Conservation (phyloP, 192 early-diverging fungal species). For the Linnemannia exigua region DNA sequence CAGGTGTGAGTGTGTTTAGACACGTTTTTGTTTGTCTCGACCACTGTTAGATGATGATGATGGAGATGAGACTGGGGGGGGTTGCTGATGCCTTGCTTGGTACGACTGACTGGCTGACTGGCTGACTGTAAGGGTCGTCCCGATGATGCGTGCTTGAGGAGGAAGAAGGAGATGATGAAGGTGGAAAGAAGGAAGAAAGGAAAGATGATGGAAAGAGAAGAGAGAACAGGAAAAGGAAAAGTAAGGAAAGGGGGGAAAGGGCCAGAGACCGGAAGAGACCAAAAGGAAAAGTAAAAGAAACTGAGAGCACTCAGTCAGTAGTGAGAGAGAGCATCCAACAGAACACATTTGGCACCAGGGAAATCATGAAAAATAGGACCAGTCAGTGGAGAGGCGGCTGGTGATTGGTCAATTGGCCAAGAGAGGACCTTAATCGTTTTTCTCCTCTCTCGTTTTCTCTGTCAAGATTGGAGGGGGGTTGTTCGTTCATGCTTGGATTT, state of each 20-base stretch:
- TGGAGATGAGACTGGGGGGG: too few species aligned
- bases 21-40: neutral
- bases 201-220: constrained; percentile 8
- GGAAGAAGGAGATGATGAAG: neutral
- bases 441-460: neutral
- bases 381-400: neutral
- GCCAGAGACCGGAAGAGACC: neutral
- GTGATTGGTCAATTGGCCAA: neutral
- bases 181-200: neutral
- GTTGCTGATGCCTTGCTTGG: too few species aligned
- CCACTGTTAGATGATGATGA: neutral
- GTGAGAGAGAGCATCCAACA: neutral
- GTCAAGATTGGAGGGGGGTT: too few species aligned
- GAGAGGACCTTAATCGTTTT: neutral
- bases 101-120: too few species aligned
- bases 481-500: too few species aligned
- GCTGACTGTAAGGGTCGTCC: too few species aligned
- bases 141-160: neutral
- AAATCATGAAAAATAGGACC: neutral
- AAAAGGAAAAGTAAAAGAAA: constrained; percentile 9
- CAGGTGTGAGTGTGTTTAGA: neutral
- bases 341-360: neutral
- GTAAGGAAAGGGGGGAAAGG: neutral
- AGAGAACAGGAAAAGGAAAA: neutral
- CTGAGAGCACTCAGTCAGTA: neutral